A percentile compares a stretch with the other conserved stretches of the same genome.
Conservation (phyloP, 1,284 basidiomycete species). For the Moesziomyces sp. region DNA sequence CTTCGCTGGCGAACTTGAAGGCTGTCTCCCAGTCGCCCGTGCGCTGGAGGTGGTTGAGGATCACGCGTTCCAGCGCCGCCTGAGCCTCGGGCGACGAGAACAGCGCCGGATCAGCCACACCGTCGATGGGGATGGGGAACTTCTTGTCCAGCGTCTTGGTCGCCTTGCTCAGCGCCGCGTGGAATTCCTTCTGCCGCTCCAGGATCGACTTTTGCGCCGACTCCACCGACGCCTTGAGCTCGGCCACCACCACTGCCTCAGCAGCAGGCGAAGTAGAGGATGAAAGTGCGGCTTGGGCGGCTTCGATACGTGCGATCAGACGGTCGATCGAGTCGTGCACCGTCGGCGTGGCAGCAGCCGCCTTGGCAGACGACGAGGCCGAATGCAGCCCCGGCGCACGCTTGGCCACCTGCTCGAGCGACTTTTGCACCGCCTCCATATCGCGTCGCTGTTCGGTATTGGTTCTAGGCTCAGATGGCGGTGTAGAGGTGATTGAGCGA, state of each 20-base stretch:
- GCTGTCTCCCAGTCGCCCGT: conserved; percentile 52
- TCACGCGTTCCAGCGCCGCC: conserved; percentile 48
- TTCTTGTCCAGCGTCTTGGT: conserved; percentile 59
- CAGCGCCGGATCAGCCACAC: conserved; percentile 52
- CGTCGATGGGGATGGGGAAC: conserved; percentile 55
- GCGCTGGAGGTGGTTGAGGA: conserved; percentile 60
- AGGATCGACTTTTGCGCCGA: conserved; percentile 46
- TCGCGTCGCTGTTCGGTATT: not conserved
- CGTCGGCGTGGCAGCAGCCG: conserved; percentile 20
- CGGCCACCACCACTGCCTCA: conserved; percentile 24
- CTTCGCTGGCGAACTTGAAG: conserved; percentile 43
- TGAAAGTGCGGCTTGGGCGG: conserved; percentile 37
- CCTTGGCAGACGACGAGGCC: conserved; percentile 35
- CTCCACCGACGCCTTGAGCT: conserved; percentile 41
- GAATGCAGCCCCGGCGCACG: conserved; percentile 45
- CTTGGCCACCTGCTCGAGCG: conserved; percentile 51
- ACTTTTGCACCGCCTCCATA: conserved; percentile 64
- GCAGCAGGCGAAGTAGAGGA: conserved; percentile 9
- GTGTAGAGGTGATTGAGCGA: too few relatives aligned
- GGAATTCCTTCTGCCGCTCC: conserved; percentile 57
- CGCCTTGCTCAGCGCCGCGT: conserved; percentile 54
- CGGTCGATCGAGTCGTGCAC: conserved; percentile 57
- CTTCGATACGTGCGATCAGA: conserved; percentile 53
- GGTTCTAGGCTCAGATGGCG: too few relatives aligned
- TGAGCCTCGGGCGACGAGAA: conserved; percentile 47